A percentile compares a stretch with the other conserved stretches of the same genome.
Conservation (phyloP, 1,284 basidiomycete species). For the Sanghuangporus weigelae region DNA sequence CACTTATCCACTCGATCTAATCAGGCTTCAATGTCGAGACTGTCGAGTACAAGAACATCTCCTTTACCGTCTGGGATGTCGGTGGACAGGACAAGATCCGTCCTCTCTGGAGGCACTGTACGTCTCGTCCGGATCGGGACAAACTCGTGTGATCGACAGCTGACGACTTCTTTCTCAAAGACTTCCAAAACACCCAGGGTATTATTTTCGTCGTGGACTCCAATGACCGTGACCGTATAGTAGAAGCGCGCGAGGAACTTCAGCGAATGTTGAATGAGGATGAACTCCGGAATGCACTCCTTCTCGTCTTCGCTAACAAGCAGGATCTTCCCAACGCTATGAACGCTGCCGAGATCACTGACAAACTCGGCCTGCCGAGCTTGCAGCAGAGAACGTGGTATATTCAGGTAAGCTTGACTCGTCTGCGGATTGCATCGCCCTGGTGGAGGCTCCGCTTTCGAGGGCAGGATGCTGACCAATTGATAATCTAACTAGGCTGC, state of each 20-base stretch:
- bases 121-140: conserved; percentile 23
- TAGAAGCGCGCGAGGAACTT: conserved; percentile 98
- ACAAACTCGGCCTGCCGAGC: conserved; percentile 97
- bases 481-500: conserved; percentile 59
- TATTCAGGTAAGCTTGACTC: conserved; percentile 73
- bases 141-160: conserved; percentile 13
- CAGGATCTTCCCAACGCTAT: conserved; percentile 99
- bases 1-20: background rate
- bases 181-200: conserved; percentile 99
- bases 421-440: background rate
- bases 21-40: conserved; percentile 97
- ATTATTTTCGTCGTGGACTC: conserved; percentile 99
- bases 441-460: no score
- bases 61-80: conserved; percentile 89
- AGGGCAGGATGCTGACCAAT: background rate
- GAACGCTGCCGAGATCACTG: conserved; percentile 99
- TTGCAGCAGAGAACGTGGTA: conserved; percentile 98
- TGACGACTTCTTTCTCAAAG: conserved; percentile 37
- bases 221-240: conserved; percentile 99
- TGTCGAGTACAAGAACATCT: conserved; percentile 90
- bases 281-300: conserved; percentile 96
- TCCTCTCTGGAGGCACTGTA: conserved; percentile 98
- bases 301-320: conserved; percentile 99
- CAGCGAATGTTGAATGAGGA: conserved; percentile 99
- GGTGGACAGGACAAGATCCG: conserved; percentile 87